Percentiles rank a stretch among this genome's conserved stretches.
Conservation (phyloP, 129 eudicot genomes). For the Centella asiatica region DNA sequence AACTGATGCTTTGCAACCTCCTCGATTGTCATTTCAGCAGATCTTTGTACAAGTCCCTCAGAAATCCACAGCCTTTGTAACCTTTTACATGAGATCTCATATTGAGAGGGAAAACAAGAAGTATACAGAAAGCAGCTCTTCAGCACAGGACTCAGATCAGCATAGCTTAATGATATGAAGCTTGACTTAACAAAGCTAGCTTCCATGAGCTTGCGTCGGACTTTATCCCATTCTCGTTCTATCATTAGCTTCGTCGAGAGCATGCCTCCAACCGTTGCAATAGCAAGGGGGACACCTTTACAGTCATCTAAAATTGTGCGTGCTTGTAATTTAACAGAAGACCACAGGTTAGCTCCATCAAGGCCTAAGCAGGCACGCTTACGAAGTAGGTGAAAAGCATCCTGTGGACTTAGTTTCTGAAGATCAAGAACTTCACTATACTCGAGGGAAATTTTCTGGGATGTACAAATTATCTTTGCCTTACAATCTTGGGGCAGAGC, state of each 20-base stretch:
- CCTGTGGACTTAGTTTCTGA: background rate
- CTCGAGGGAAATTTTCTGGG: background rate
- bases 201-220: background rate
- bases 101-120: background rate
- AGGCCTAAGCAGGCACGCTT: background rate
- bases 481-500: conserved; percentile 2
- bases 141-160: conserved; percentile 7
- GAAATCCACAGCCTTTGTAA: conserved; percentile 8
- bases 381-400: background rate
- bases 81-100: conserved; percentile 6
- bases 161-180: conserved; percentile 3
- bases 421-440: background rate
- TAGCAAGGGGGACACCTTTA: background rate
- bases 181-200: background rate
- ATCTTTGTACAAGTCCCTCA: background rate
- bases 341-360: background rate
- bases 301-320: background rate
- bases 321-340: background rate
- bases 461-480: conserved; percentile 5
- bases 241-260: background rate
- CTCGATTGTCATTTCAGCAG: background rate
- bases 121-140: conserved; percentile 15
- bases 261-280: conserved; percentile 11
- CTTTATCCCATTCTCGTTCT: background rate
- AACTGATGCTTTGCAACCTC: conserved; percentile 12